phyloP scores from a whole-genome alignment of 202 grass and related monocot species.

The Setaria italica region DNA sequence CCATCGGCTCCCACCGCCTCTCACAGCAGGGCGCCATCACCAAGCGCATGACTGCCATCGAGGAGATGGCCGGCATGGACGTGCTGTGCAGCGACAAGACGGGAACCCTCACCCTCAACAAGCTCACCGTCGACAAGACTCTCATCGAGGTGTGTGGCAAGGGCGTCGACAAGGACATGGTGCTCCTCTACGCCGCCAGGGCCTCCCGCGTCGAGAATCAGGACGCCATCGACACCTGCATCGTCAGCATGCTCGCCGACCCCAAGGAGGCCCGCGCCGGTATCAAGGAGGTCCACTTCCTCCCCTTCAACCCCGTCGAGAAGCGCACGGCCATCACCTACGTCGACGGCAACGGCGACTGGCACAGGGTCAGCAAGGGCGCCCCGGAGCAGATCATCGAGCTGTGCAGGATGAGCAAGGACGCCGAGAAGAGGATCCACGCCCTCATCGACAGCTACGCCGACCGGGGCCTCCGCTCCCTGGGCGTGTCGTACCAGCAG shows the following conservation, averaged over 20 bases:
- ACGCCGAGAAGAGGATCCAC: constrained; percentile 57
- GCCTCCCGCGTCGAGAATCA: constrained; percentile 90
- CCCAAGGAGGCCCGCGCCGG: constrained; percentile 84
- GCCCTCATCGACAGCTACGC: constrained; percentile 63
- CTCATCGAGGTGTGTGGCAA: constrained; percentile 64
- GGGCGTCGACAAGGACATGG: constrained; percentile 53
- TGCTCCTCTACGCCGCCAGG: constrained; percentile 70
- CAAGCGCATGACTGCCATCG: constrained; percentile 93
- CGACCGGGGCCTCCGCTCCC: constrained; percentile 65
- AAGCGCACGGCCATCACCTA: constrained; percentile 98
- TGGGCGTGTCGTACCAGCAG: constrained; percentile 72
- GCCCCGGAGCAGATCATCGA: constrained; percentile 87
- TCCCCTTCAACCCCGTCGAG: constrained; percentile 94
- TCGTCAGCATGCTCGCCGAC: constrained; percentile 73
- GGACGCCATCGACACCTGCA: constrained; percentile 87
- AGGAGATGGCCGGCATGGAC: constrained; percentile 94
- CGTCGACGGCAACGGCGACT: constrained; percentile 65
- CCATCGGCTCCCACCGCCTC: constrained; percentile 80
- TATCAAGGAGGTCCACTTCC: constrained; percentile 79
- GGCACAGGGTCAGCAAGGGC: constrained; percentile 83
- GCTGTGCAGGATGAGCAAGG: constrained; percentile 61
- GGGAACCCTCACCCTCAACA: constrained; percentile 81
- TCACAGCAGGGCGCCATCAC: constrained; percentile 88
- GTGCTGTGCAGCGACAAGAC: constrained; percentile 96
- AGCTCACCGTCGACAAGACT: constrained; percentile 69